Conservation (phyloP, 345 rosid genomes). For the Rhodamnia argentea region DNA sequence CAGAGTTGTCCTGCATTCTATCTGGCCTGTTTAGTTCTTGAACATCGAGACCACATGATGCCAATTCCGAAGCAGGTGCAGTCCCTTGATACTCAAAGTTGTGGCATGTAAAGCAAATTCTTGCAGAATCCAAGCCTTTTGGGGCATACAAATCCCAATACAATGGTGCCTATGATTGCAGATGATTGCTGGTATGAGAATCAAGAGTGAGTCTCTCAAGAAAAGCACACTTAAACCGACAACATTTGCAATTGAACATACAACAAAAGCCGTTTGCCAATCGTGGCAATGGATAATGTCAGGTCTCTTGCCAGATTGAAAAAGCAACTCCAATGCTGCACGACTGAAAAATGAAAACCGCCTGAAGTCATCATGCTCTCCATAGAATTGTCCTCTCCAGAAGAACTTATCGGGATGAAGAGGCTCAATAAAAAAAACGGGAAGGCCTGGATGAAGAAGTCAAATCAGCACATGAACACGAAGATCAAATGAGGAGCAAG, state of each 20-base stretch:
- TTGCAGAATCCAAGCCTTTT: conserved; percentile 87
- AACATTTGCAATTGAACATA: conserved; percentile 21
- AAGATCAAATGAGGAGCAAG: conserved; percentile 1
- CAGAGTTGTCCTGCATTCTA: conserved; percentile 87
- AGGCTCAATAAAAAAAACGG: conserved; percentile 94
- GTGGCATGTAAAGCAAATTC: conserved; percentile 97
- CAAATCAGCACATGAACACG: conserved; percentile 16
- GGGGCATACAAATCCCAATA: conserved; percentile 94
- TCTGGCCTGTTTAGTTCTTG: conserved; percentile 84
- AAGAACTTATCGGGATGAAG: conserved; percentile 91
- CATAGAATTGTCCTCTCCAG: conserved; percentile 92
- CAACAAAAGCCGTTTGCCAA: conserved; percentile 99
- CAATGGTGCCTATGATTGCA: conserved; percentile 72
- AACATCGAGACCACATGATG: conserved; percentile 88
- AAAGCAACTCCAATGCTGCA: conserved; percentile 88
- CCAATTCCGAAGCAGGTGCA: conserved; percentile 74
- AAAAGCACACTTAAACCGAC: not conserved
- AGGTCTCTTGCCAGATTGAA: conserved; percentile 85
- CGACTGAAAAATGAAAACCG: conserved; percentile 96
- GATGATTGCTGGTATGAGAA: conserved; percentile 1
- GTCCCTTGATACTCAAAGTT: conserved; percentile 98
- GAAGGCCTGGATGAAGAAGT: conserved; percentile 59
- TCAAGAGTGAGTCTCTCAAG: not conserved
- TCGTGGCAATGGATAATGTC: conserved; percentile 98
- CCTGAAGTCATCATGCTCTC: conserved; percentile 89